A percentile compares a stretch with the other conserved stretches of the same genome.
Conservation (phyloP, 805 yeast species). For the Groenewaldozyma salmanticensis region DNA sequence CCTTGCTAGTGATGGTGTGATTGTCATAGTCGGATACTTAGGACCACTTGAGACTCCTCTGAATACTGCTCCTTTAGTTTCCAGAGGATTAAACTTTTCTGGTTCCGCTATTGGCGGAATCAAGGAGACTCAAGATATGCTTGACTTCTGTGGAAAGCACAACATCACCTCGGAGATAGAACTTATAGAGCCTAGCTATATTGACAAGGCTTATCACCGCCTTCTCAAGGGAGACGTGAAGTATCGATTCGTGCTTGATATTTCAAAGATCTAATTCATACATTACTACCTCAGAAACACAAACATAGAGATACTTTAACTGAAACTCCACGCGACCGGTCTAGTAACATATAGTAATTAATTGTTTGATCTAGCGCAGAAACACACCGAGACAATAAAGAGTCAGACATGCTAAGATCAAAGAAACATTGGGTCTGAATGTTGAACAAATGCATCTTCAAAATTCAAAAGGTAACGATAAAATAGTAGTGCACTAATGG, state of each 20-base stretch:
- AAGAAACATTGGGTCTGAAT: too few species aligned
- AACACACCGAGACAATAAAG: too few species aligned
- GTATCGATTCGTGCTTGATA: constrained; percentile 10
- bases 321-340: too few species aligned
- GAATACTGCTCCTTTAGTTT: constrained; percentile 33
- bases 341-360: too few species aligned
- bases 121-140: constrained; percentile 55
- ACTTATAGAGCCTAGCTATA: constrained; percentile 36
- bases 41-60: constrained; percentile 59
- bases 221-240: constrained; percentile 1
- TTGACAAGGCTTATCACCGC: constrained; percentile 3
- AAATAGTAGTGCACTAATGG: too few species aligned
- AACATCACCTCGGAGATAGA: constrained; percentile 56
- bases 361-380: too few species aligned
- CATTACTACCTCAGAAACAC: too few species aligned
- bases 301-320: too few species aligned
- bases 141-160: constrained; percentile 52
- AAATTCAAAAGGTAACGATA: too few species aligned
- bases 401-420: too few species aligned
- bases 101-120: constrained; percentile 55
- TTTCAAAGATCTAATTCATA: too few species aligned
- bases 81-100: not conserved
- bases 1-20: constrained; percentile 30
- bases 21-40: constrained; percentile 42
- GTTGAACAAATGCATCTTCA: too few species aligned